Percentiles rank a stretch among this genome's conserved stretches.
These are phyloP conservation scores for Cyamopsis tetragonoloba DNA, from an alignment of 306 rosid species.

Conservation along the genomic window DNA sequence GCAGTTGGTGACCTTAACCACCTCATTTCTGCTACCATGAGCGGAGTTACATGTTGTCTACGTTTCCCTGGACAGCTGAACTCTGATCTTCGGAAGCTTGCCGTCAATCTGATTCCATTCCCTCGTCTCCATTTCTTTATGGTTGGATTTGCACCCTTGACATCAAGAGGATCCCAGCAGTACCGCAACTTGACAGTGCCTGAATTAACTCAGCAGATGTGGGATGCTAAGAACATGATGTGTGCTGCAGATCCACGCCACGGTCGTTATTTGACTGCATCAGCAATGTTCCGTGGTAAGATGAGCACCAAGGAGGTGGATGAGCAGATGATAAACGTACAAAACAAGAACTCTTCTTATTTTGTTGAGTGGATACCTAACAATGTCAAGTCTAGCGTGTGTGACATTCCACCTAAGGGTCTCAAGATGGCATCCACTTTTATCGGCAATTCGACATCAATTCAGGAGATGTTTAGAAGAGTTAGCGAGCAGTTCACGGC, in stretches of 20 bases:
- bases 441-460: constrained; percentile 74
- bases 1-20: constrained; percentile 88
- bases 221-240: constrained; percentile 67
- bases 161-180: constrained; percentile 89
- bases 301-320: constrained; percentile 94
- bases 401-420: constrained; percentile 85
- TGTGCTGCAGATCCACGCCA: constrained; percentile 93
- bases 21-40: constrained; percentile 83
- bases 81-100: constrained; percentile 63
- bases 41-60: constrained; percentile 85
- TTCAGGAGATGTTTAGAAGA: constrained; percentile 90
- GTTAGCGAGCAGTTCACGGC: constrained; percentile 94
- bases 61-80: constrained; percentile 89
- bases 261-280: constrained; percentile 79
- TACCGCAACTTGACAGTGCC: constrained; percentile 62
- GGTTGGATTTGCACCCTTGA: constrained; percentile 91
- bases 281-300: constrained; percentile 89
- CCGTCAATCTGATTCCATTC: constrained; percentile 83
- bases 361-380: constrained; percentile 87
- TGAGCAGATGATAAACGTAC: constrained; percentile 81
- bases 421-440: constrained; percentile 73
- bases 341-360: constrained; percentile 86
- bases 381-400: constrained; percentile 82
- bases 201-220: constrained; percentile 53
- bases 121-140: constrained; percentile 86